Percentiles rank a stretch among this genome's conserved stretches.
Evolutionary conservation across 2,329 filamentous ascomycete genomes (phyloP).

Genomic region (Ophiostoma sp.): DNA sequence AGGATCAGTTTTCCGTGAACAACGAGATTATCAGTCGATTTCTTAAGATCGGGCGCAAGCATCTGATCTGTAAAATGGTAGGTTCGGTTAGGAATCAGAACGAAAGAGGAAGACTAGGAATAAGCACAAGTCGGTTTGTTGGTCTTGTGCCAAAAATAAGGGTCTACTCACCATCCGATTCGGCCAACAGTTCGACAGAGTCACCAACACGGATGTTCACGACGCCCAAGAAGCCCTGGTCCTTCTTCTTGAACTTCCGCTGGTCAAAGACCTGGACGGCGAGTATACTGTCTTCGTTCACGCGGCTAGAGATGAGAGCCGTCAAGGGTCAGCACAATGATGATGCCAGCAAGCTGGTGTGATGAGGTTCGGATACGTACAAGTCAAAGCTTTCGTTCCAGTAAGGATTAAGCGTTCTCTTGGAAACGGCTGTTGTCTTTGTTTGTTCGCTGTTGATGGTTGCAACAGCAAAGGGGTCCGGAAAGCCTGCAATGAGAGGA

Average conservation of each 20-base stretch:
- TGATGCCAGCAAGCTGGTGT: slow-evolving; percentile 17
- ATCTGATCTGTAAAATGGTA: slow-evolving; percentile 76
- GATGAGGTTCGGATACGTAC: slow-evolving; percentile 52
- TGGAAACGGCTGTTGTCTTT: slow-evolving; percentile 95
- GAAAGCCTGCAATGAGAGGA: slow-evolving; percentile 67
- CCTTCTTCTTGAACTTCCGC: slow-evolving; percentile 99
- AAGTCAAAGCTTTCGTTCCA: slow-evolving; percentile 99
- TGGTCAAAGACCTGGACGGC: slow-evolving; percentile 99
- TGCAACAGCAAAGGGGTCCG: slow-evolving; percentile 95
- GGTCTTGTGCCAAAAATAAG: slow-evolving; percentile 30
- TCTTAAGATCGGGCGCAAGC: slow-evolving; percentile 95
- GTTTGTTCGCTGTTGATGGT: slow-evolving; percentile 98
- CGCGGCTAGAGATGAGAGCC: slow-evolving; percentile 60
- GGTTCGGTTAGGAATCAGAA: slow-evolving; percentile 31
- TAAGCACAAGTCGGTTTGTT: background rate
- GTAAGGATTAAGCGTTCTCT: slow-evolving; percentile 97
- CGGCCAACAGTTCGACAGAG: slow-evolving; percentile 85
- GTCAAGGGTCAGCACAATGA: slow-evolving; percentile 28
- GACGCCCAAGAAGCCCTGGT: slow-evolving; percentile 95
- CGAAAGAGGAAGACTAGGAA: background rate
- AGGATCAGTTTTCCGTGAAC: slow-evolving; percentile 98
- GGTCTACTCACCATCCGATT: slow-evolving; percentile 75
- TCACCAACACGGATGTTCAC: slow-evolving; percentile 96
- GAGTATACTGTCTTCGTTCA: slow-evolving; percentile 92
- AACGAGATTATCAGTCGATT: slow-evolving; percentile 95